Evolutionary conservation across 495 filamentous ascomycete genomes (phyloP).

Genomic region (Cercophora sp.): DNA sequence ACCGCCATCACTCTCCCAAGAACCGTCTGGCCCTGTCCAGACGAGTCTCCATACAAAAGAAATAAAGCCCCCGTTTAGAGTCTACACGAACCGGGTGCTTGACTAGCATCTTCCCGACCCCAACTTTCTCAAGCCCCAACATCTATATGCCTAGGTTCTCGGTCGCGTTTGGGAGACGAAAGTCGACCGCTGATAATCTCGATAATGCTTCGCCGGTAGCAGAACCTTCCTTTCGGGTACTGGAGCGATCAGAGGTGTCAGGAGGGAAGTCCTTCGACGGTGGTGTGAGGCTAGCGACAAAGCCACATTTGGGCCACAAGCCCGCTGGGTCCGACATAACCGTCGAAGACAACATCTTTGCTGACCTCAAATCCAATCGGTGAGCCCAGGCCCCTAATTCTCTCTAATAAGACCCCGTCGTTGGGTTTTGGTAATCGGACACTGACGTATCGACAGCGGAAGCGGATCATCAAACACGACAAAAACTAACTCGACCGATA

Average conservation of each 20-base stretch:
- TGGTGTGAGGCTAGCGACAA: slow-evolving; percentile 29
- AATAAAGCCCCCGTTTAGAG: too few relatives aligned
- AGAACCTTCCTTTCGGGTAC: slow-evolving; percentile 45
- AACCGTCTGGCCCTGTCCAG: too few relatives aligned
- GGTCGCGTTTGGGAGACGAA: slow-evolving; percentile 47
- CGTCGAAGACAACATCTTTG: slow-evolving; percentile 55
- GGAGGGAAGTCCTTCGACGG: slow-evolving; percentile 42
- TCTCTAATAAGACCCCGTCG: too few relatives aligned
- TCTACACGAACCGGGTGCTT: too few relatives aligned
- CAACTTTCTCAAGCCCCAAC: slow-evolving; percentile 18
- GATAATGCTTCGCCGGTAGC: slow-evolving; percentile 40
- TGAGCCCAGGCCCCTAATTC: too few relatives aligned
- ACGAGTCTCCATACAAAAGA: too few relatives aligned
- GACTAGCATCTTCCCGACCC: too few relatives aligned
- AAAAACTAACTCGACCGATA: slow-evolving; percentile 58
- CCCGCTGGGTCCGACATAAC: slow-evolving; percentile 30
- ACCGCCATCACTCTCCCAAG: too few relatives aligned
- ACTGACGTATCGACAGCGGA: slow-evolving; percentile 9
- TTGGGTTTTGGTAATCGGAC: too few relatives aligned
- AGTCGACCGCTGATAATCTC: slow-evolving; percentile 46
- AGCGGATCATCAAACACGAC: slow-evolving; percentile 61
- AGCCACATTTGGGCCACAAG: slow-evolving; percentile 23
- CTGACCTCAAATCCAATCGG: slow-evolving; percentile 51
- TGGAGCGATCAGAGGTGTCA: slow-evolving; percentile 40
- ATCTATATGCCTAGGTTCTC: slow-evolving; percentile 53